A percentile compares a stretch with the other conserved stretches of the same genome.
These are phyloP conservation scores for Penicillium sp. DNA, from an alignment of 2,329 filamentous ascomycete genomes.

Conservation along the genomic window DNA sequence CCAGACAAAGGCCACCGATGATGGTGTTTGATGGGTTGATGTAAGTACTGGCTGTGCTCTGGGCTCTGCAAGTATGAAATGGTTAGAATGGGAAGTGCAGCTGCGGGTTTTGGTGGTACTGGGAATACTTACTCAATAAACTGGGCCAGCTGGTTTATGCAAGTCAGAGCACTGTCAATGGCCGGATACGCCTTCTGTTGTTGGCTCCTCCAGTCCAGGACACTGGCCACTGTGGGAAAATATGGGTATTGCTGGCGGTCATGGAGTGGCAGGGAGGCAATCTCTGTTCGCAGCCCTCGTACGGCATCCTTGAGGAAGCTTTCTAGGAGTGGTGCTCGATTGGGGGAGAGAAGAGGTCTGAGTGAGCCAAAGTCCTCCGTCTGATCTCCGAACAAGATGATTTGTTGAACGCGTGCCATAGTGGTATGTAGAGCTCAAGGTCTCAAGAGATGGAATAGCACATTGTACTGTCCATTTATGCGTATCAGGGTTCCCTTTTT, in stretches of 20 bases:
- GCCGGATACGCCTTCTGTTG: background rate
- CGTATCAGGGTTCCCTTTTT: background rate
- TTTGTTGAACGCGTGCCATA: background rate
- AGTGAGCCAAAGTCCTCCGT: background rate
- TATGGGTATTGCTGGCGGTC: conserved; percentile 4
- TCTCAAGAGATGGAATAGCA: background rate
- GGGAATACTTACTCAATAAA: background rate
- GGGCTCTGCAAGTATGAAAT: background rate
- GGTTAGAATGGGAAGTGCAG: background rate
- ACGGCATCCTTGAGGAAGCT: background rate
- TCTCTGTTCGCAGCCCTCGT: background rate
- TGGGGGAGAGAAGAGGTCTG: background rate
- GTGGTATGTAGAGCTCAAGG: background rate
- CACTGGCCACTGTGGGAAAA: background rate
- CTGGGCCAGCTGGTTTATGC: background rate
- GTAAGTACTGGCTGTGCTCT: background rate
- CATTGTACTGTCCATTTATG: background rate
- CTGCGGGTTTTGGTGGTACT: background rate
- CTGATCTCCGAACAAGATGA: background rate
- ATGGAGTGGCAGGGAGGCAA: conserved; percentile 2
- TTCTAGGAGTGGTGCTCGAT: background rate
- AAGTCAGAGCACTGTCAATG: background rate
- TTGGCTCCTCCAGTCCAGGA: background rate
- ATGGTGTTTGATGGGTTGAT: background rate
- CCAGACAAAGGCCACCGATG: background rate